Evolutionary conservation across 2,329 filamentous ascomycete species (phyloP).

Genomic region (Nemania abortiva): DNA sequence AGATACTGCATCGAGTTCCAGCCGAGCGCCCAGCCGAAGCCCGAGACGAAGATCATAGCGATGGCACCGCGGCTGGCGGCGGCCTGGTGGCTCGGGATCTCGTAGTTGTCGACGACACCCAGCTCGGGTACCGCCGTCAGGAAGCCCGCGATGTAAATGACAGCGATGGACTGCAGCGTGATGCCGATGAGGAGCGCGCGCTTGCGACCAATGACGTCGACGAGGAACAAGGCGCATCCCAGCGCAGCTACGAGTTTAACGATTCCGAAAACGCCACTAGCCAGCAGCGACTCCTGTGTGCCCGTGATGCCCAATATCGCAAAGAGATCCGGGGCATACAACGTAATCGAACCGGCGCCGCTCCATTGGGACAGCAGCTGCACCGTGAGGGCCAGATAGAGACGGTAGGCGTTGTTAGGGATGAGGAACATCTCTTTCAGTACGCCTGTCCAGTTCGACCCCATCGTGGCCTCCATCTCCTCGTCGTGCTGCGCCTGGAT

Average conservation of each 20-base stretch:
- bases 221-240: slow-evolving; percentile 79
- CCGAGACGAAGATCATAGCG: slow-evolving; percentile 78
- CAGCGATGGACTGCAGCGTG: slow-evolving; percentile 68
- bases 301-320: slow-evolving; percentile 77
- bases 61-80: slow-evolving; percentile 74
- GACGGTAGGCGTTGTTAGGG: slow-evolving; percentile 77
- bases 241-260: slow-evolving; percentile 77
- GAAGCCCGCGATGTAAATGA: slow-evolving; percentile 73
- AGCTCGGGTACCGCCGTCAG: slow-evolving; percentile 72
- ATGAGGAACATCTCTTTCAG: slow-evolving; percentile 76
- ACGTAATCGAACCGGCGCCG: slow-evolving; percentile 78
- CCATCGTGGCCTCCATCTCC: slow-evolving; percentile 78
- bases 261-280: slow-evolving; percentile 81
- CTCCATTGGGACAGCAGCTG: slow-evolving; percentile 82
- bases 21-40: slow-evolving; percentile 76
- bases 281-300: slow-evolving; percentile 75
- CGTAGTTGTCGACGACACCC: slow-evolving; percentile 61
- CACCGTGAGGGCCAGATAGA: slow-evolving; percentile 75
- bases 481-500: slow-evolving; percentile 76
- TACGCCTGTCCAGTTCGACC: slow-evolving; percentile 72
- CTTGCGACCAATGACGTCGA: slow-evolving; percentile 83
- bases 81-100: slow-evolving; percentile 61
- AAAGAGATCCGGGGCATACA: slow-evolving; percentile 82
- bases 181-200: slow-evolving; percentile 72
- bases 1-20: slow-evolving; percentile 86